Evolutionary conservation across 1,284 basidiomycete species (phyloP).

Genomic region (Ganoderma boninense): DNA sequence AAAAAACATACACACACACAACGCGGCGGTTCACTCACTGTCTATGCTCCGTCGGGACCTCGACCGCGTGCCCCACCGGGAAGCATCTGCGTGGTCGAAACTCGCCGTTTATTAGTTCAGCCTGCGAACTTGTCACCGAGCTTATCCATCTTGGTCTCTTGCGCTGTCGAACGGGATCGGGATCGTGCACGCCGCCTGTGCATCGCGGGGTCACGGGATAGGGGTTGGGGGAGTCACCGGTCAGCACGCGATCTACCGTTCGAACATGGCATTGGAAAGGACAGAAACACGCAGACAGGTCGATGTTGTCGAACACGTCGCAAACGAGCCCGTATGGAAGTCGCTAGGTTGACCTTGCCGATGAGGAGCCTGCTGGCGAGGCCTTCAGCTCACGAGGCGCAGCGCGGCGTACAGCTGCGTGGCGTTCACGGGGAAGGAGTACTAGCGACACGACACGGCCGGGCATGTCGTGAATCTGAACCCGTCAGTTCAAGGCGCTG

Average conservation of each 20-base stretch:
- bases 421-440: not conserved
- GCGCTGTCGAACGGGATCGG: conserved; percentile 19
- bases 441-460: too few relatives aligned
- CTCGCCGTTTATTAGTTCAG: conserved; percentile 14
- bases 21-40: not conserved
- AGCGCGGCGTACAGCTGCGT: conserved; percentile 6
- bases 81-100: conserved; percentile 20
- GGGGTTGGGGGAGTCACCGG: too few relatives aligned
- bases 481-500: conserved; percentile 11
- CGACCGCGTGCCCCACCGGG: conserved; percentile 11
- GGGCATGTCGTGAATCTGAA: conserved; percentile 16
- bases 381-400: conserved; percentile 15
- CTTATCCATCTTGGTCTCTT: conserved; percentile 14
- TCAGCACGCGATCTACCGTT: too few relatives aligned
- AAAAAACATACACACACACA: not conserved
- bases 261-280: not conserved
- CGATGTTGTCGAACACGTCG: conserved; percentile 16
- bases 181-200: not conserved
- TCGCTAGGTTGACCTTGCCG: conserved; percentile 6
- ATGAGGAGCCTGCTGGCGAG: conserved; percentile 17
- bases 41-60: conserved; percentile 18
- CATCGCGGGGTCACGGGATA: not conserved
- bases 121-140: conserved; percentile 4
- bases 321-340: conserved; percentile 14
- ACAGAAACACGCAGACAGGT: conserved; percentile 12